Percentiles rank a stretch among this genome's conserved stretches.
Evolutionary conservation across 2,329 filamentous ascomycete genomes (phyloP).

Genomic region (Fusarium sp.): DNA sequence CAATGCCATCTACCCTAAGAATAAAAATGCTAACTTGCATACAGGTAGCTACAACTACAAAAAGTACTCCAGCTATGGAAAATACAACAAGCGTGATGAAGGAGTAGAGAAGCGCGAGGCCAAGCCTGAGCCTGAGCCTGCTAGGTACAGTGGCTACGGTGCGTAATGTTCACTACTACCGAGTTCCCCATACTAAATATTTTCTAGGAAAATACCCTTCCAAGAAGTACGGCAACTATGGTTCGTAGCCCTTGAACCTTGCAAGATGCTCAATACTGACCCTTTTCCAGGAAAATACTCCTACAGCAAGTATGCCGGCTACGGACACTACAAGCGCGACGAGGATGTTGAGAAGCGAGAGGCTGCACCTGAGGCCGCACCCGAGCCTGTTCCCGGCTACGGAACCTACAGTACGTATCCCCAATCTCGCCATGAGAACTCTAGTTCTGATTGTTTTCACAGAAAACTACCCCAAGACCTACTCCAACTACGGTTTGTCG

Average conservation of each 20-base stretch:
- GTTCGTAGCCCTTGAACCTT: neutral
- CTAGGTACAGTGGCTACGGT: neutral
- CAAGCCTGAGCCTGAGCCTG: slow-evolving; percentile 9
- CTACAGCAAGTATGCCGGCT: slow-evolving; percentile 21
- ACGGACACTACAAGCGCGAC: slow-evolving; percentile 23
- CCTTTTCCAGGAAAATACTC: neutral
- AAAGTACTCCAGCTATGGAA: slow-evolving; percentile 20
- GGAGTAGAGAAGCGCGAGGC: slow-evolving; percentile 3
- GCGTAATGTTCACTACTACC: too few species aligned
- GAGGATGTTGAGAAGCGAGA: neutral
- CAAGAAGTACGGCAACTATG: slow-evolving; percentile 20
- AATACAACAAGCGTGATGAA: slow-evolving; percentile 15
- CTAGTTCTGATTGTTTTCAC: neutral
- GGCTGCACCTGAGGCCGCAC: neutral
- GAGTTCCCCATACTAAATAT: neutral
- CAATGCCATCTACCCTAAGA: rapidly evolving
- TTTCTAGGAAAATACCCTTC: slow-evolving; percentile 1
- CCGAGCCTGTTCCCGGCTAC: neutral
- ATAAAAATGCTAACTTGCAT: neutral
- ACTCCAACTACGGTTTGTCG: neutral
- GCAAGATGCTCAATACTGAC: neutral
- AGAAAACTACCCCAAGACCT: neutral
- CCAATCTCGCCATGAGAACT: neutral
- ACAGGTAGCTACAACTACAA: slow-evolving; percentile 26
- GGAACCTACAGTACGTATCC: neutral